phyloP scores from a whole-genome alignment of 352 stramenopile species.

The Pilasporangium apinafurcum region DNA sequence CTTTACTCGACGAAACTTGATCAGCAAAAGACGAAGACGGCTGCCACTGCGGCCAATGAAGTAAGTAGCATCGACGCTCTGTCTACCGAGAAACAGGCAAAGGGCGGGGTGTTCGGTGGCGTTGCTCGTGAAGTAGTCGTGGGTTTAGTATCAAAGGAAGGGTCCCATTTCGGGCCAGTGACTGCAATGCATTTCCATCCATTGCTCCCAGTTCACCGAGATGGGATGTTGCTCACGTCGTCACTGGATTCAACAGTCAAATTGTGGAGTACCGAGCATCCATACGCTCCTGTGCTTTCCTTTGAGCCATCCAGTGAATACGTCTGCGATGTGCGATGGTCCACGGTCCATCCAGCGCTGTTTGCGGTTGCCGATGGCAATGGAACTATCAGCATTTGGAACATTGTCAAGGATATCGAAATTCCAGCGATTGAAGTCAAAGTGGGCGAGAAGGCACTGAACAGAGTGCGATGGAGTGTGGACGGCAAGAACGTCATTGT shows the following conservation, averaged over 20 bases:
- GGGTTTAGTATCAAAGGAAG: slow-evolving; percentile 46
- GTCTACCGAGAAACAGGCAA: slow-evolving; percentile 31
- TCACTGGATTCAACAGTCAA: slow-evolving; percentile 87
- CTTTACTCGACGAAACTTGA: slow-evolving; percentile 74
- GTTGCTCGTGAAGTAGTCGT: slow-evolving; percentile 63
- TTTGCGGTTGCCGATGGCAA: slow-evolving; percentile 81
- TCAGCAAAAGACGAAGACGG: slow-evolving; percentile 60
- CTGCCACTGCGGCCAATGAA: slow-evolving; percentile 8
- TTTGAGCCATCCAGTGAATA: slow-evolving; percentile 88
- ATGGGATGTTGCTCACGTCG: slow-evolving; percentile 74
- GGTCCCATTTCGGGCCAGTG: slow-evolving; percentile 76
- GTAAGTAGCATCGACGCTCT: slow-evolving; percentile 1
- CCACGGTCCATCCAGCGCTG: slow-evolving; percentile 62
- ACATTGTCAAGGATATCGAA: slow-evolving; percentile 81
- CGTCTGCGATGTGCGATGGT: slow-evolving; percentile 86
- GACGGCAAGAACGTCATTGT: slow-evolving; percentile 78
- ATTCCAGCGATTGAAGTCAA: slow-evolving; percentile 58
- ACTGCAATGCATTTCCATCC: slow-evolving; percentile 85
- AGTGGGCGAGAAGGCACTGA: slow-evolving; percentile 66
- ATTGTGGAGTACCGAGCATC: slow-evolving; percentile 79
- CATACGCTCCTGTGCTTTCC: slow-evolving; percentile 58
- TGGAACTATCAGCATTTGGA: slow-evolving; percentile 75
- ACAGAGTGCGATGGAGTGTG: slow-evolving; percentile 78
- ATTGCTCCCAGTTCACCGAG: slow-evolving; percentile 55
- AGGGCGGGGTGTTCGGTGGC: slow-evolving; percentile 11